Conservation (phyloP, 2,329 filamentous ascomycete genomes). For the Diaporthe eres region DNA sequence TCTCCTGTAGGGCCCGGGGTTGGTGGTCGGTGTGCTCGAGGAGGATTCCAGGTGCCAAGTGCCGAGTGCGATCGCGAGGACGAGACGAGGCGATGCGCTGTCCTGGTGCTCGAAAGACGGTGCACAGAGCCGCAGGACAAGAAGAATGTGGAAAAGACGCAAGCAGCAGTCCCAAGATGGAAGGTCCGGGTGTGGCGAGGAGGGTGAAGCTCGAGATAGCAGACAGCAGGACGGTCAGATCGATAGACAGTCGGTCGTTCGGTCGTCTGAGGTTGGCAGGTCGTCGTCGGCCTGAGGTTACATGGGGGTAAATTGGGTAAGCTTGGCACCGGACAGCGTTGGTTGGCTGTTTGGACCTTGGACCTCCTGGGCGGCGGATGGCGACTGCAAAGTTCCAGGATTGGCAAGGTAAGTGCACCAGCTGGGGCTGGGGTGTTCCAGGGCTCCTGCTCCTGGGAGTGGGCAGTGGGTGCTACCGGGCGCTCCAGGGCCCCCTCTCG, state of each 20-base stretch:
- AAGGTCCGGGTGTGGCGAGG: neutral
- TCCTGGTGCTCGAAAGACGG: neutral
- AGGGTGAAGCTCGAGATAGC: conserved; percentile 9
- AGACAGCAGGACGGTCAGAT: neutral
- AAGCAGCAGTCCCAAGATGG: conserved; percentile 3
- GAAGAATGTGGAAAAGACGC: neutral
- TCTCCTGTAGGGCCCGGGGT: neutral
- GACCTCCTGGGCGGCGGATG: neutral
- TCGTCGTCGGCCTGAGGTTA: conserved; percentile 40
- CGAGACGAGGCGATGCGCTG: neutral
- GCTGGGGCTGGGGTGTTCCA: conserved; percentile 12
- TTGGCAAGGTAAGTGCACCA: neutral
- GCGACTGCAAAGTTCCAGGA: conserved; percentile 29
- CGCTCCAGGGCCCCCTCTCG: conserved; percentile 3
- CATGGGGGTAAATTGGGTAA: conserved; percentile 37
- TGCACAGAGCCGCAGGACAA: neutral
- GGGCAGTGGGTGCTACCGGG: neutral
- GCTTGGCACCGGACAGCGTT: conserved; percentile 25
- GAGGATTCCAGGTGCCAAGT: neutral
- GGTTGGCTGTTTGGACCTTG: conserved; percentile 20
- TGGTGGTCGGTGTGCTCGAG: neutral
- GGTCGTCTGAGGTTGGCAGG: conserved; percentile 36
- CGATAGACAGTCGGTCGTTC: neutral
- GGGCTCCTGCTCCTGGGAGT: neutral
- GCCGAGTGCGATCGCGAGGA: neutral